phyloP scores from a whole-genome alignment of 345 rosid species.

The Populus alba region DNA sequence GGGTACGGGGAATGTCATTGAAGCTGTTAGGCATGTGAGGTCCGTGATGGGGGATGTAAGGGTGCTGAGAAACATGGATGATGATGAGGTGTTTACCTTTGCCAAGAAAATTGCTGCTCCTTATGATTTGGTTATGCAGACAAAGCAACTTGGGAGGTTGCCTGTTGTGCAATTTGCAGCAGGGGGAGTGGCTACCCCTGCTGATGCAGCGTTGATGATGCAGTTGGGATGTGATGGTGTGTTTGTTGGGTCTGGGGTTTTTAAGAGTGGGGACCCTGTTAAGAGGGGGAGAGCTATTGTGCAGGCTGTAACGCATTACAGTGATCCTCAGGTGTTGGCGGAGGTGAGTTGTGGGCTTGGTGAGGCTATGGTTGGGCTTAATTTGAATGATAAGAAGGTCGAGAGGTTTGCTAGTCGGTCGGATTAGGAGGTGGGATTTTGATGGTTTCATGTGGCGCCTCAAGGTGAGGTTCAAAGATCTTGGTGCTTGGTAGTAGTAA shows the following conservation, averaged over 20 bases:
- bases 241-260: conserved; percentile 35
- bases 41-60: conserved; percentile 73
- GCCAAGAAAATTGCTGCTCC: conserved; percentile 53
- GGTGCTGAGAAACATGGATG: conserved; percentile 61
- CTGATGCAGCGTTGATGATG: conserved; percentile 35
- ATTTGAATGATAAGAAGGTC: conserved; percentile 31
- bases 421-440: conserved; percentile 1
- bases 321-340: conserved; percentile 25
- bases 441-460: not conserved
- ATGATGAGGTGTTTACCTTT: conserved; percentile 66
- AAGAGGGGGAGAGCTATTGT: conserved; percentile 31
- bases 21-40: conserved; percentile 80
- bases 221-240: conserved; percentile 33
- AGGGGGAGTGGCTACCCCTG: conserved; percentile 32
- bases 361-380: conserved; percentile 37
- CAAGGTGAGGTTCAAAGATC: conserved; percentile 9
- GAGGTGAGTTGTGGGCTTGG: conserved; percentile 39
- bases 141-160: conserved; percentile 28
- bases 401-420: conserved; percentile 37
- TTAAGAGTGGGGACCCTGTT: conserved; percentile 30
- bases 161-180: conserved; percentile 35
- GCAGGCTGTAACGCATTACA: conserved; percentile 33
- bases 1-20: conserved; percentile 71
- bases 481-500: not conserved
- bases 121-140: conserved; percentile 33